Conservation (phyloP, 306 rosid species). For the Cicer cuneatum region DNA sequence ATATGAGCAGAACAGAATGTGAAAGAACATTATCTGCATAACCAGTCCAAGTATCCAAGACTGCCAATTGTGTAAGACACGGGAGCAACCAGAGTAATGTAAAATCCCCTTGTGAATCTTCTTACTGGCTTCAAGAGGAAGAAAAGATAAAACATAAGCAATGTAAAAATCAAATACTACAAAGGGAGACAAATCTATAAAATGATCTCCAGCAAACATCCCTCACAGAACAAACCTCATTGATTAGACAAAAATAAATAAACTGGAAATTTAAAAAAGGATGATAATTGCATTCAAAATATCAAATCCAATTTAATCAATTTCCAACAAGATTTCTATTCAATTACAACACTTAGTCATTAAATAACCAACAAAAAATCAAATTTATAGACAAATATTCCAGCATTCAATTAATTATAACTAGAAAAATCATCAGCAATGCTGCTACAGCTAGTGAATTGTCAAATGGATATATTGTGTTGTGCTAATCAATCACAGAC, state of each 20-base stretch:
- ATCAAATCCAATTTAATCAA: slow-evolving; percentile 3
- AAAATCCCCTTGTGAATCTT: slow-evolving; percentile 50
- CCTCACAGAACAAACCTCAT: slow-evolving; percentile 28
- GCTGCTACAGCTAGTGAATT: slow-evolving; percentile 36
- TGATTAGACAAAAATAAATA: slow-evolving; percentile 13
- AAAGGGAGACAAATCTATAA: slow-evolving; percentile 35
- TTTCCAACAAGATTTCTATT: slow-evolving; percentile 24
- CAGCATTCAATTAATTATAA: slow-evolving; percentile 25
- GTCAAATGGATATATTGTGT: slow-evolving; percentile 23
- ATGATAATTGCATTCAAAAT: slow-evolving; percentile 6
- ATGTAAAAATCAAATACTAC: slow-evolving; percentile 29
- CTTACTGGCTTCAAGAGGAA: slow-evolving; percentile 55
- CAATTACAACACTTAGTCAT: slow-evolving; percentile 6
- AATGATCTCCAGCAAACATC: slow-evolving; percentile 39
- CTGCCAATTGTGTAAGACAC: slow-evolving; percentile 47
- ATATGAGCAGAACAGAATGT: slow-evolving; percentile 30
- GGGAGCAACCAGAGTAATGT: slow-evolving; percentile 53
- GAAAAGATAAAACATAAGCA: slow-evolving; percentile 51
- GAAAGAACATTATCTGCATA: slow-evolving; percentile 34
- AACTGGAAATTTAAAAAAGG: not conserved
- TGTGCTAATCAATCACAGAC: slow-evolving; percentile 25
- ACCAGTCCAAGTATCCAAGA: slow-evolving; percentile 51
- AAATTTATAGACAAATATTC: slow-evolving; percentile 30
- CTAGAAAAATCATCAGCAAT: slow-evolving; percentile 32
- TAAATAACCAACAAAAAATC: slow-evolving; percentile 31